Evolutionary conservation across 106 monocot species (phyloP).

Genomic region (Posidonia australis): DNA sequence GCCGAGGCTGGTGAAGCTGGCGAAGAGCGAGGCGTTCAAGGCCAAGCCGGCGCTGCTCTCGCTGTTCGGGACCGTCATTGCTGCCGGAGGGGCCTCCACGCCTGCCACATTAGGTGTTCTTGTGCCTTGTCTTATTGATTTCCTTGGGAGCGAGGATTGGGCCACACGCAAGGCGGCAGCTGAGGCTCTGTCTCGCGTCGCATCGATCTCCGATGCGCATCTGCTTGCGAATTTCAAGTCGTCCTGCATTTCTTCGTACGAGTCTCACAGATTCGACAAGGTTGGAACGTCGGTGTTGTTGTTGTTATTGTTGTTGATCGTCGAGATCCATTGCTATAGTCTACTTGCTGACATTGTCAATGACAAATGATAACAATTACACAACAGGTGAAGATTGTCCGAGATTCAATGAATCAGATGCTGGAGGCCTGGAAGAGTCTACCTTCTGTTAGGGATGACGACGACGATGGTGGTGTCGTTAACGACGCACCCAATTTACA

Average conservation of each 20-base stretch:
- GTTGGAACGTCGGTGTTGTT: background rate
- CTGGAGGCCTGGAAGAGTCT: slow-evolving; percentile 79
- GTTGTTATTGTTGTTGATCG: no score
- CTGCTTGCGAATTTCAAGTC: slow-evolving; percentile 42
- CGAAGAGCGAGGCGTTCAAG: slow-evolving; percentile 57
- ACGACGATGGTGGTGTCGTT: background rate
- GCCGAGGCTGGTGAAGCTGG: slow-evolving; percentile 61
- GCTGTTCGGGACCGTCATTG: slow-evolving; percentile 47
- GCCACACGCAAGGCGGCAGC: slow-evolving; percentile 73
- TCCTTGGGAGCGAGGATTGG: slow-evolving; percentile 71
- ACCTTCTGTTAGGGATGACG: slow-evolving; percentile 24
- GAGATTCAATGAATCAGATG: slow-evolving; percentile 87
- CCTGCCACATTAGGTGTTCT: slow-evolving; percentile 20
- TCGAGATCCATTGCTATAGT: no score
- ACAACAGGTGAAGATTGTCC: slow-evolving; percentile 82
- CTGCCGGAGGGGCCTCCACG: slow-evolving; percentile 34
- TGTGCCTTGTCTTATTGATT: slow-evolving; percentile 49
- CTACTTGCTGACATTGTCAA: background rate
- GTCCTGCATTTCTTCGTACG: slow-evolving; percentile 51
- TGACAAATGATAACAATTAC: background rate
- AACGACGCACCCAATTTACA: background rate
- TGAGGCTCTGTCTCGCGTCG: slow-evolving; percentile 53
- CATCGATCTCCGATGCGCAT: slow-evolving; percentile 27
- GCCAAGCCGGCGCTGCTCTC: slow-evolving; percentile 67
- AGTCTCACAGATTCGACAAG: slow-evolving; percentile 80